phyloP scores from a whole-genome alignment of 2,329 filamentous ascomycete genomes.

The Phyllosticta capitalensis region DNA sequence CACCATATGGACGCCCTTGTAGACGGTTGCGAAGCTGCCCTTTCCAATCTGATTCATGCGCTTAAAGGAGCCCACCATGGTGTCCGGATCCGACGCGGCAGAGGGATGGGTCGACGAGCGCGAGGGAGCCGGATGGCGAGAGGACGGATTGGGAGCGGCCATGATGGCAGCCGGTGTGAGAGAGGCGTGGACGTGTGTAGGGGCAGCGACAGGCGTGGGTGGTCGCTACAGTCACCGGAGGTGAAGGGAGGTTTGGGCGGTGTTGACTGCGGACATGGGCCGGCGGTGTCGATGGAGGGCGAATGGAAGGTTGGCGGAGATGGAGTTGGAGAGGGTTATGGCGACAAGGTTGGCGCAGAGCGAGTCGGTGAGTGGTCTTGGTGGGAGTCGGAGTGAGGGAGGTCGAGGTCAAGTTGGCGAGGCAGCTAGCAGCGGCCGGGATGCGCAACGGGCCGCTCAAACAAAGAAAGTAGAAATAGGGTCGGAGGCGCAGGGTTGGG shows the following conservation, averaged over 20 bases:
- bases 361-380: not conserved
- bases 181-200: not conserved
- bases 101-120: constrained; percentile 5
- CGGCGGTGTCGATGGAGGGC: not conserved
- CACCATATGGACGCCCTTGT: constrained; percentile 77
- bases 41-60: constrained; percentile 88
- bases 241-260: constrained; percentile 7
- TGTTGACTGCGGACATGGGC: constrained; percentile 9
- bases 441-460: constrained; percentile 3
- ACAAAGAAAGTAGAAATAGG: constrained; percentile 9
- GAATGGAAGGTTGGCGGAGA: not conserved
- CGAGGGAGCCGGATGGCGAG: constrained; percentile 6
- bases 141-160: constrained; percentile 5
- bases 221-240: constrained; percentile 10
- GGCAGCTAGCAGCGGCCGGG: not conserved
- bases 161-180: constrained; percentile 2
- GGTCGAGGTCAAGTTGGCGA: constrained; percentile 8
- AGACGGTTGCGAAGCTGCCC: constrained; percentile 95
- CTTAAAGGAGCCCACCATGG: constrained; percentile 63
- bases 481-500: not conserved
- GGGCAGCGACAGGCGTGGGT: constrained; percentile 3
- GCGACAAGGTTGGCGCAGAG: not conserved
- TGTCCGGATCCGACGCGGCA: constrained; percentile 6
- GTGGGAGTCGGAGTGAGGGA: not conserved
- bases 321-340: not conserved